phyloP scores from a whole-genome alignment of 2,329 filamentous ascomycete genomes.

The Cordyceps cateniannulata region DNA sequence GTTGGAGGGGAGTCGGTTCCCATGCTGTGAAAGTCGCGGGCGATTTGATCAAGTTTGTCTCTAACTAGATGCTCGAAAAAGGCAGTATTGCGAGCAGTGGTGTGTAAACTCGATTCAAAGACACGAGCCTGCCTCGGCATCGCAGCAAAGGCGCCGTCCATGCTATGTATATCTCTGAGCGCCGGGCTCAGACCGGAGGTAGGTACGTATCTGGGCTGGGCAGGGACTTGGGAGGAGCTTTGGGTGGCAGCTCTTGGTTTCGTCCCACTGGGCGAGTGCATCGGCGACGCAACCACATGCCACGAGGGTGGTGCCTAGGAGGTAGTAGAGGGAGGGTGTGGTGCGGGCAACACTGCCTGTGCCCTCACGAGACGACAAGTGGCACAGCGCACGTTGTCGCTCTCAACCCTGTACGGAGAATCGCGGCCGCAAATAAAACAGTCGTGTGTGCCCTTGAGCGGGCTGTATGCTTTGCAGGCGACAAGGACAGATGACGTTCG shows the following conservation, averaged over 20 bases:
- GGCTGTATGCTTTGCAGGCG: neutral
- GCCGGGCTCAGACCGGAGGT: neutral
- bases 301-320: neutral
- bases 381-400: neutral
- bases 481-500: slow-evolving; percentile 1
- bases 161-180: slow-evolving; percentile 4
- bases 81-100: neutral
- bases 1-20: slow-evolving; percentile 6
- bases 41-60: slow-evolving; percentile 1
- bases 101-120: slow-evolving; percentile 11
- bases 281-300: neutral
- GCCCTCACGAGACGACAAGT: neutral
- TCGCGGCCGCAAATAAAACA: neutral
- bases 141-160: slow-evolving; percentile 5
- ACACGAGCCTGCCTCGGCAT: slow-evolving; percentile 5
- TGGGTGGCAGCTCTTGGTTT: slow-evolving; percentile 1
- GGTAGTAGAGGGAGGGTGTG: neutral
- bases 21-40: slow-evolving; percentile 6
- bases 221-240: neutral
- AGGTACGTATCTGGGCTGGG: neutral
- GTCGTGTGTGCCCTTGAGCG: neutral
- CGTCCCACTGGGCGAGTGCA: slow-evolving; percentile 1
- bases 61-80: slow-evolving; percentile 5
- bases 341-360: neutral
- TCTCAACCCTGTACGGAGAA: neutral